phyloP scores from a whole-genome alignment of 1,284 basidiomycete species.

The Mycena sp. region DNA sequence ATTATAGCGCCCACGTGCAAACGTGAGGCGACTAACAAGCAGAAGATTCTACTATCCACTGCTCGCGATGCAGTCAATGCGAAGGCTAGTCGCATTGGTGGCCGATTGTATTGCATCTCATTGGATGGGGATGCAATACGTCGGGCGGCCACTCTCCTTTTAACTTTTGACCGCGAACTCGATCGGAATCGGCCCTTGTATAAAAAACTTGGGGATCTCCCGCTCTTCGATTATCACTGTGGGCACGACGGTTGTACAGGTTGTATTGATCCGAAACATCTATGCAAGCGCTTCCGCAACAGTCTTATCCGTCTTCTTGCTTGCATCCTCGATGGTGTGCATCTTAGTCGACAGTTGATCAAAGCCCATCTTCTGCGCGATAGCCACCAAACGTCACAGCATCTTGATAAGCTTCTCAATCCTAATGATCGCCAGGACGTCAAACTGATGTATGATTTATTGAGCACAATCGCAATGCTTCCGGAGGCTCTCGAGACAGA shows the following conservation, averaged over 20 bases:
- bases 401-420: background rate
- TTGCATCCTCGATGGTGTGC: background rate
- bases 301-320: background rate
- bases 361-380: background rate
- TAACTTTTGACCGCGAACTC: background rate
- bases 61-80: background rate
- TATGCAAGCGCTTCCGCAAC: background rate
- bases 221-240: background rate
- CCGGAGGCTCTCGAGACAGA: conserved; percentile 7
- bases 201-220: background rate
- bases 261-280: background rate
- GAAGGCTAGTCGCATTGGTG: background rate
- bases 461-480: conserved; percentile 29
- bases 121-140: too few species aligned
- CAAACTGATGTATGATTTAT: conserved; percentile 19
- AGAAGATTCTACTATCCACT: background rate
- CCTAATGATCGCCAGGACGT: background rate
- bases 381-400: background rate
- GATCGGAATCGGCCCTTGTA: background rate
- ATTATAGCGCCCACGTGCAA: conserved; percentile 32
- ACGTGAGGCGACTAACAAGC: conserved; percentile 4
- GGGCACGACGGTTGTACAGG: background rate
- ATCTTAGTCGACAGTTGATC: background rate
- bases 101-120: too few species aligned
- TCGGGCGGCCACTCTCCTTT: too few species aligned